These are phyloP conservation scores for Coniochaeta sp. DNA, from an alignment of 2,329 filamentous ascomycete genomes.

Conservation along the genomic window DNA sequence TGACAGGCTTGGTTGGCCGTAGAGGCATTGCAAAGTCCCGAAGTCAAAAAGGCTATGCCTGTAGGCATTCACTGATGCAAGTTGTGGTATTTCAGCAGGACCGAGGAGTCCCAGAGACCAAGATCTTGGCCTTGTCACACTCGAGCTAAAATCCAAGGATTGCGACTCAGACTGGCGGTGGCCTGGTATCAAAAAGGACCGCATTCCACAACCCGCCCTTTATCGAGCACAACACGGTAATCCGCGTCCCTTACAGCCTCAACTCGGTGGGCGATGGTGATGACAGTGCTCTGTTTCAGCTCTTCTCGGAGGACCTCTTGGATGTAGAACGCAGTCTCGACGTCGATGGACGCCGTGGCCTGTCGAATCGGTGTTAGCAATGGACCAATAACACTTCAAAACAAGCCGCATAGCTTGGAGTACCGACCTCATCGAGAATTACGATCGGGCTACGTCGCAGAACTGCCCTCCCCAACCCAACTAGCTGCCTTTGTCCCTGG, in stretches of 20 bases:
- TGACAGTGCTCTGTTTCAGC: conserved; percentile 49
- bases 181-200: conserved; percentile 27
- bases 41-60: too few species aligned
- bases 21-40: too few species aligned
- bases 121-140: too few species aligned
- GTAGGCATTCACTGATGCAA: too few species aligned
- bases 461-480: conserved; percentile 53
- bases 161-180: too few species aligned
- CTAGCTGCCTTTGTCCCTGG: conserved; percentile 56
- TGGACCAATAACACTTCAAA: neutral
- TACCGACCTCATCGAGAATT: conserved; percentile 46
- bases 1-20: too few species aligned
- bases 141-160: too few species aligned
- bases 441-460: conserved; percentile 53
- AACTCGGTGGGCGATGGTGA: conserved; percentile 59
- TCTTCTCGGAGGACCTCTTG: conserved; percentile 51
- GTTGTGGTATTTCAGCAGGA: too few species aligned
- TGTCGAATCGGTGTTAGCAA: conserved; percentile 4
- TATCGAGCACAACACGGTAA: conserved; percentile 46
- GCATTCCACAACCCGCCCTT: conserved; percentile 41
- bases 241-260: conserved; percentile 54
- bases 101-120: too few species aligned
- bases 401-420: neutral
- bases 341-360: conserved; percentile 57
- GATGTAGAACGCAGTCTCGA: conserved; percentile 48